Evolutionary conservation across 441 rosid genomes (phyloP).

Genomic region (Syzygium syzygioides): DNA sequence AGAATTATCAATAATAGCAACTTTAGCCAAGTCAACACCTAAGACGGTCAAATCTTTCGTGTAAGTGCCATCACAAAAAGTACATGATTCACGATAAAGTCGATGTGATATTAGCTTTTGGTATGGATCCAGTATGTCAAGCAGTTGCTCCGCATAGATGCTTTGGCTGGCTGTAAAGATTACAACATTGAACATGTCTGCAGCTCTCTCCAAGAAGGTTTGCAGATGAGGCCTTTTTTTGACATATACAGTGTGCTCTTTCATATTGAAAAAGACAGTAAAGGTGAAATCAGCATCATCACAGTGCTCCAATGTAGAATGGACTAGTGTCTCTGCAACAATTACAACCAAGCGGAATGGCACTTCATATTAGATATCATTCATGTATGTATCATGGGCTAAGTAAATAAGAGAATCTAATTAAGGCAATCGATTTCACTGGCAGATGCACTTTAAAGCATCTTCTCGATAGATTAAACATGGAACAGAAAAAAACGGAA

Average conservation of each 20-base stretch:
- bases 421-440: neutral
- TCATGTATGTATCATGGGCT: neutral
- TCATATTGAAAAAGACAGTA: slow-evolving; percentile 76
- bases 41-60: slow-evolving; percentile 90
- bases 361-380: neutral
- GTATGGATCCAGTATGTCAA: slow-evolving; percentile 78
- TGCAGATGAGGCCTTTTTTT: slow-evolving; percentile 80
- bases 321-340: slow-evolving; percentile 86
- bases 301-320: slow-evolving; percentile 80
- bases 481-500: neutral
- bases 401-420: neutral
- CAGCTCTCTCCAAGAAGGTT: slow-evolving; percentile 80
- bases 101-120: slow-evolving; percentile 67
- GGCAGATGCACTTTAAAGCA: neutral
- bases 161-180: slow-evolving; percentile 96
- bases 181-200: slow-evolving; percentile 80
- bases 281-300: slow-evolving; percentile 81
- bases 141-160: slow-evolving; percentile 81
- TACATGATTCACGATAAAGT: slow-evolving; percentile 86
- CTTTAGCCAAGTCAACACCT: slow-evolving; percentile 92
- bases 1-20: slow-evolving; percentile 92
- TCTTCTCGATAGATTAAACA: neutral
- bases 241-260: slow-evolving; percentile 83
- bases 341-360: neutral
- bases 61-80: slow-evolving; percentile 77